phyloP scores from a whole-genome alignment of 176 grass and related monocot species.

The Oryza coarctata region DNA sequence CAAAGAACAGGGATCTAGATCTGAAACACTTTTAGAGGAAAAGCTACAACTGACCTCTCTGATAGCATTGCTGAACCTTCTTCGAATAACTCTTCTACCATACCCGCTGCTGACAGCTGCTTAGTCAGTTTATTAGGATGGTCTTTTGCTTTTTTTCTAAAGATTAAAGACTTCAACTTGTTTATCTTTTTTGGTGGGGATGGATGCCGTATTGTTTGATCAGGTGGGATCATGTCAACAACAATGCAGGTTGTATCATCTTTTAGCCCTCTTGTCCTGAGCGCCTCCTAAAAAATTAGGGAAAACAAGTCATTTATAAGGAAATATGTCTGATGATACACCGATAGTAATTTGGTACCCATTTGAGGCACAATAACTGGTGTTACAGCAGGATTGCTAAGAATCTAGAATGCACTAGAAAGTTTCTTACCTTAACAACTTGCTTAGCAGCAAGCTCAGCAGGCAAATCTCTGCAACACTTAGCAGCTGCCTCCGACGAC shows the following conservation, averaged over 20 bases:
- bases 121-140: slow-evolving; percentile 68
- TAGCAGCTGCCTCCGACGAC: slow-evolving; percentile 76
- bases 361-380: slow-evolving; percentile 25
- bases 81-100: slow-evolving; percentile 89
- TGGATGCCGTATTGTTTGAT: slow-evolving; percentile 54
- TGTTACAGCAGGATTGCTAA: background rate
- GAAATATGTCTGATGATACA: background rate
- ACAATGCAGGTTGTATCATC: slow-evolving; percentile 97
- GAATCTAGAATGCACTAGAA: background rate
- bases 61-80: slow-evolving; percentile 96
- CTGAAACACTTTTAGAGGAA: background rate
- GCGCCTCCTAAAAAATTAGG: slow-evolving; percentile 67
- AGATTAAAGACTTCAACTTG: slow-evolving; percentile 73
- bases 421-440: slow-evolving; percentile 78
- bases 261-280: slow-evolving; percentile 88
- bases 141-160: slow-evolving; percentile 72
- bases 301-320: slow-evolving; percentile 17
- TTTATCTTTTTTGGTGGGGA: slow-evolving; percentile 82
- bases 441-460: slow-evolving; percentile 95
- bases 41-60: slow-evolving; percentile 60
- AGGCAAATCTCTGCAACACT: slow-evolving; percentile 84
- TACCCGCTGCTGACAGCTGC: slow-evolving; percentile 60
- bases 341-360: background rate
- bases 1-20: background rate
- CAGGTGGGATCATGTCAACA: slow-evolving; percentile 86